Evolutionary conservation across 2,329 filamentous ascomycete genomes (phyloP).

Genomic region (Pseudogymnoascus sp.): DNA sequence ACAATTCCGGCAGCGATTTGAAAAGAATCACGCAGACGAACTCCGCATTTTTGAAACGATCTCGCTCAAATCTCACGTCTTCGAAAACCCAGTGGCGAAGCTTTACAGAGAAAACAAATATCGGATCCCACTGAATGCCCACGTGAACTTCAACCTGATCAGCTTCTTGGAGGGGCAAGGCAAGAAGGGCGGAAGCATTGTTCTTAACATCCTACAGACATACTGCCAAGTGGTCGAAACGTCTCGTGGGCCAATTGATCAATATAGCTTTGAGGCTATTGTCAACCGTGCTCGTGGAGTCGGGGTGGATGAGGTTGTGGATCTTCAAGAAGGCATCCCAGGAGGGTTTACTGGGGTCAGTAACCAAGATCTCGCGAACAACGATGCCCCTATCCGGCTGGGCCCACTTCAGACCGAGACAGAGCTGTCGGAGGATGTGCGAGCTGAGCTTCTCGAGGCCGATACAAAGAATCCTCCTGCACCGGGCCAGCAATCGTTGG

Average conservation of each 20-base stretch:
- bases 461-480: conserved; percentile 69
- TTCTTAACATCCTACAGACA: conserved; percentile 63
- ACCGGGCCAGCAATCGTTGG: conserved; percentile 62
- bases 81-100: conserved; percentile 68
- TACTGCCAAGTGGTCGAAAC: conserved; percentile 53
- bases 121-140: conserved; percentile 77
- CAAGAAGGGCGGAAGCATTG: conserved; percentile 69
- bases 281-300: conserved; percentile 50
- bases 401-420: conserved; percentile 77
- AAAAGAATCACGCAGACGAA: conserved; percentile 72
- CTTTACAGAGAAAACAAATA: conserved; percentile 84
- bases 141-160: conserved; percentile 74
- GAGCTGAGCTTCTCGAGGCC: conserved; percentile 78
- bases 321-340: conserved; percentile 56
- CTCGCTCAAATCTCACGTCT: conserved; percentile 68
- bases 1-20: conserved; percentile 60
- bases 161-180: conserved; percentile 84
- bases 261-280: conserved; percentile 55
- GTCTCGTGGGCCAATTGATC: conserved; percentile 54
- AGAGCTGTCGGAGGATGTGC: conserved; percentile 76
- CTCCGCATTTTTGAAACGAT: conserved; percentile 67
- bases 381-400: conserved; percentile 57
- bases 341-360: conserved; percentile 53
- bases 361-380: conserved; percentile 53
- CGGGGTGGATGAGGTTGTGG: conserved; percentile 51